Percentiles rank a stretch among this genome's conserved stretches.
phyloP scores from a whole-genome alignment of 2,329 filamentous ascomycete genomes.

The Aquanectria penicillioides region DNA sequence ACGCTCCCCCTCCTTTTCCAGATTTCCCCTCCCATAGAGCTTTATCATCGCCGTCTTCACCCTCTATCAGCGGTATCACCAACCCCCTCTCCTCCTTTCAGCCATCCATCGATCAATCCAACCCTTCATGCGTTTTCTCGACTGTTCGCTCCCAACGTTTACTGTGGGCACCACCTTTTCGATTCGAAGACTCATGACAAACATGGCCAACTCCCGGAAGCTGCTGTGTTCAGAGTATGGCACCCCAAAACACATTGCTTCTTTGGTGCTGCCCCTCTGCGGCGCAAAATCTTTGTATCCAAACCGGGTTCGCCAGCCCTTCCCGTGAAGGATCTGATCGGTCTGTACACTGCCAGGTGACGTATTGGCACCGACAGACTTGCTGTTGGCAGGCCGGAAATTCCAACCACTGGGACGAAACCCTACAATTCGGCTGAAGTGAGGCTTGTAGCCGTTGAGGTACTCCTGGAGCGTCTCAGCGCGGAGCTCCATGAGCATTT shows the following conservation, averaged over 20 bases:
- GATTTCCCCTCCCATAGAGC: slow-evolving; percentile 53
- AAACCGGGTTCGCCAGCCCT: slow-evolving; percentile 82
- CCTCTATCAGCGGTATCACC: slow-evolving; percentile 55
- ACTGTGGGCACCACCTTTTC: slow-evolving; percentile 94
- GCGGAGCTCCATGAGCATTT: slow-evolving; percentile 92
- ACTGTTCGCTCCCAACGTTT: slow-evolving; percentile 73
- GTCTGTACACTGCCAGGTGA: slow-evolving; percentile 61
- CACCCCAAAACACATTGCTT: slow-evolving; percentile 90
- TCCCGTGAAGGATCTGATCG: slow-evolving; percentile 62
- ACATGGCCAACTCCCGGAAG: slow-evolving; percentile 93
- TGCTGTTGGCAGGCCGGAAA: slow-evolving; percentile 74
- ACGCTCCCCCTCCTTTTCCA: slow-evolving; percentile 50
- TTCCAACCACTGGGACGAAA: slow-evolving; percentile 96
- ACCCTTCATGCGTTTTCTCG: slow-evolving; percentile 68
- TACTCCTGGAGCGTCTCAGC: slow-evolving; percentile 93
- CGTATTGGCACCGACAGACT: slow-evolving; percentile 64
- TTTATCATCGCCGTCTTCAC: slow-evolving; percentile 46
- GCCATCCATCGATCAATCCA: slow-evolving; percentile 72
- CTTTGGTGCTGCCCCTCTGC: slow-evolving; percentile 83
- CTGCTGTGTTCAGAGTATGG: slow-evolving; percentile 97
- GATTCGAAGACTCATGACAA: slow-evolving; percentile 86
- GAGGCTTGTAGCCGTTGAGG: slow-evolving; percentile 78
- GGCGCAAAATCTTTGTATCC: slow-evolving; percentile 76
- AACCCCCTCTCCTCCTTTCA: slow-evolving; percentile 67
- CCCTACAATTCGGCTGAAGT: slow-evolving; percentile 87